Evolutionary conservation across 352 stramenopile species (phyloP).

Genomic region (Peronospora belbahrii): DNA sequence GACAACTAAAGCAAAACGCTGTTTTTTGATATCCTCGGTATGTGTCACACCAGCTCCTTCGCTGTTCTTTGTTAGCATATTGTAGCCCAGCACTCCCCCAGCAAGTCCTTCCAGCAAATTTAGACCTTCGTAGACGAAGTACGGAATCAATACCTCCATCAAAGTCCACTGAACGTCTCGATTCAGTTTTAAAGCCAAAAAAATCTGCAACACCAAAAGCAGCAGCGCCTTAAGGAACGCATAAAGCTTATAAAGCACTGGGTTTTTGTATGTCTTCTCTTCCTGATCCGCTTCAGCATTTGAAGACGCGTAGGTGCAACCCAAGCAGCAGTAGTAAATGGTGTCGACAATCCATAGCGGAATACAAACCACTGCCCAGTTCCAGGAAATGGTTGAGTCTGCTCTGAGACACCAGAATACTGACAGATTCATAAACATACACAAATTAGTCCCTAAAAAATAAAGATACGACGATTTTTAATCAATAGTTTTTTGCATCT

Average conservation of each 20-base stretch:
- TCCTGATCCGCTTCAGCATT: constrained; percentile 49
- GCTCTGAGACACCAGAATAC: constrained; percentile 81
- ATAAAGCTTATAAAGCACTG: constrained; percentile 63
- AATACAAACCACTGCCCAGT: constrained; percentile 75
- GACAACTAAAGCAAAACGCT: constrained; percentile 35
- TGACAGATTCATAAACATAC: constrained; percentile 15
- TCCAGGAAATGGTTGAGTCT: constrained; percentile 65
- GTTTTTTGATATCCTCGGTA: constrained; percentile 64
- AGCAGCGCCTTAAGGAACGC: constrained; percentile 74
- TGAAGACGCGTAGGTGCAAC: constrained; percentile 45
- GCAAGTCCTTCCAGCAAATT: constrained; percentile 60
- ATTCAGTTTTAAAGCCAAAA: constrained; percentile 78
- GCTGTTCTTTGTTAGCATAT: constrained; percentile 65
- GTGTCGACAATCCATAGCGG: constrained; percentile 71
- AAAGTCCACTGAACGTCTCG: constrained; percentile 54
- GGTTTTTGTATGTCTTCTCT: constrained; percentile 38
- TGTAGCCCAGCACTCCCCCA: constrained; percentile 49
- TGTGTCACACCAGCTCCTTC: constrained; percentile 60
- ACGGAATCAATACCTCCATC: constrained; percentile 60
- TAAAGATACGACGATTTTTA: constrained; percentile 1
- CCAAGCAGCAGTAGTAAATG: constrained; percentile 72
- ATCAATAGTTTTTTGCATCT: background rate
- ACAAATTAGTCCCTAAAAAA: constrained; percentile 11
- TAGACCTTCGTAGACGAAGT: constrained; percentile 74
- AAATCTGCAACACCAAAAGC: constrained; percentile 72